Evolutionary conservation across 768 basidiomycete species (phyloP).

Genomic region (Leccinum disarticulatum): DNA sequence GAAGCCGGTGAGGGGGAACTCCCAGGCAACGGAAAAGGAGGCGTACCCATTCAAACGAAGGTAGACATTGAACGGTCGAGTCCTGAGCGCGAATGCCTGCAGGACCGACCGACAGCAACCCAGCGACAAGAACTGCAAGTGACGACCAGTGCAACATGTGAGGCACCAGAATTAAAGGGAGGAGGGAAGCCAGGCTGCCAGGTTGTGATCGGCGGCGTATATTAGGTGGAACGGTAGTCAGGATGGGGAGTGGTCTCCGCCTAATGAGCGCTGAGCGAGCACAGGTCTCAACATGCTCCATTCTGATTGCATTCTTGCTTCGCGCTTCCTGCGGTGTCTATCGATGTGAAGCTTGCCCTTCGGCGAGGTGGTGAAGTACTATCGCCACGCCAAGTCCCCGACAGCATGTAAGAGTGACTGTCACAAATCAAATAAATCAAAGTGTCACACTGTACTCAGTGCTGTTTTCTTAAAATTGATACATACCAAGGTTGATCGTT

Average conservation of each 20-base stretch:
- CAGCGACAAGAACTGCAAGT: conserved; percentile 18
- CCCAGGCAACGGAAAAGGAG: background rate
- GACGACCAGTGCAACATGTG: conserved; percentile 9
- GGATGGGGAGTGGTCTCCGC: background rate
- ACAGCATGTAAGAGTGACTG: too few species aligned
- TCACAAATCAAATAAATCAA: too few species aligned
- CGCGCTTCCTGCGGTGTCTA: too few species aligned
- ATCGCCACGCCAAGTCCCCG: too few species aligned
- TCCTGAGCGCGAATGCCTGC: conserved; percentile 23
- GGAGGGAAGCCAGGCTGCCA: background rate
- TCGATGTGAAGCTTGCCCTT: too few species aligned
- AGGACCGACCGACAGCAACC: conserved; percentile 18
- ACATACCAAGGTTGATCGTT: too few species aligned
- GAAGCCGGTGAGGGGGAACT: background rate
- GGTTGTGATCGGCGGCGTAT: background rate
- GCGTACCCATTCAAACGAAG: conserved; percentile 30
- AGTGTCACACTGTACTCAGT: too few species aligned
- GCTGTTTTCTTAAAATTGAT: too few species aligned
- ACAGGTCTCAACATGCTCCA: too few species aligned
- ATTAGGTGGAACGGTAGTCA: background rate
- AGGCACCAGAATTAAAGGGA: conserved; percentile 10
- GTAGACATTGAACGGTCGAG: conserved; percentile 20
- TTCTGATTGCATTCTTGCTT: too few species aligned
- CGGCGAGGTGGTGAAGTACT: too few species aligned
- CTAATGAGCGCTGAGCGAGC: background rate